Evolutionary conservation across 208 protist species (phyloP), one percentile per base, ranked within the genome.

Genomic region (Leptomonas pyrrhocoris): DNA sequence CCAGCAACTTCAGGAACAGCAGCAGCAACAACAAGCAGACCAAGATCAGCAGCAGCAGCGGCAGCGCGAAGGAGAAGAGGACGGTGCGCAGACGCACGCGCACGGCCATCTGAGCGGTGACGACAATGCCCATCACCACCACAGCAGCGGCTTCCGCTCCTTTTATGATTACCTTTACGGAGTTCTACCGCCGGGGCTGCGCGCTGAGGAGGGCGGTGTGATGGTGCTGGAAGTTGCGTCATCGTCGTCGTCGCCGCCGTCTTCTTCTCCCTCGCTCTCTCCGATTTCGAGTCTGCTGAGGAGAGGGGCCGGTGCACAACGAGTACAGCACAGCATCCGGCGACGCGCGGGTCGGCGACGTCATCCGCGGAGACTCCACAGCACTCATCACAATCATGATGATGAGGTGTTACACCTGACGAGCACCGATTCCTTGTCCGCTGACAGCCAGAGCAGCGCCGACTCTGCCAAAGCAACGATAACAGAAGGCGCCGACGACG

Each of bases 181-280:
- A 18, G 53, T 74, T 1, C 21, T 67, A 27, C 69, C 69, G 53
- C 69, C 69, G 7, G 69, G 60, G 19, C 42, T 74, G 40, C 69
- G 60, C 8, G n/a, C 7, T 19, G 46, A 42, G 1, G 60, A 68
- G 19, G 59, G 18, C 11, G 57, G 25, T 30, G 30, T 60, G 30
- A 8, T 23, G 2, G 53, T 58, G 31, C 13, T 19, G 30, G 53
- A 58, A 19, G 30, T 51, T 40, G 36, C n/a, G 19, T 49, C 54
- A 36, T 71, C 53, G n/a, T 19, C 4, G 40, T 71, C 16, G 15
- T 34, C 34, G 36, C 68, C 19, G n/a, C 38, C 13, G 6, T 13
- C 38, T 30, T 25, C 59, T 40, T 51, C 36, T 53, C 27, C 42
- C n/a, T 31, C 36, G 40, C n/a, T 42, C 16, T n/a, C 42, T 36